Base-by-base conservation (phyloP, 495 filamentous ascomycete species). In the Penicillium coprophilum region DNA sequence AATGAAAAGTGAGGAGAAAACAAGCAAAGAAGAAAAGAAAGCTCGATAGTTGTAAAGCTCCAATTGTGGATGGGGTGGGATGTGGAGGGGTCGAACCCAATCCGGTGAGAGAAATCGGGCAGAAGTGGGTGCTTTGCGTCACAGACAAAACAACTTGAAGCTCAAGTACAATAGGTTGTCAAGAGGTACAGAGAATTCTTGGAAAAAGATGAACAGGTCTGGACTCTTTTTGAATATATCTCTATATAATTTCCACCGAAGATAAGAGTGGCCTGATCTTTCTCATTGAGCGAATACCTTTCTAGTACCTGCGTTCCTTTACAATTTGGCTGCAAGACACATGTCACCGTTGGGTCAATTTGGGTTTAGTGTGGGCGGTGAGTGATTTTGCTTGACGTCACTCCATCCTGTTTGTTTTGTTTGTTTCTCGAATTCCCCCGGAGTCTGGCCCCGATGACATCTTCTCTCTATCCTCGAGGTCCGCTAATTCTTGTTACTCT, bases 31-130 rank as follows among this genome's bases (percentile, higher is more conserved):
- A 56, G 24, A 61, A 50, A 24, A 40, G 50, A 54, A 54, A 41
- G 34, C 32, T 27, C 51, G 56, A 48, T 58, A 49, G 48, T 51
- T 57, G 47, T 39, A 55, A 31, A 56, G 50, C 38, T 49, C 52
- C 57, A 55, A 17, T 45, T 59, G 58, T 55, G 61, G 54, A 59
- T 45, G 46, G 46, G 46, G 54, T 48, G 51, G 53, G 58, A 58
- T 54, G 63, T 63, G 57, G 63, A 57, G 67, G 62, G 68, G 62
- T 66, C 54, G 54, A 60, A 59, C 57, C 58, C 63, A 64, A 67
- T 71, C 70, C 73, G 73, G 73, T 76, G 73, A 74, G 71, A 70
- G 62, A 76, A 76, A 74, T 46, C 46, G 52, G 50, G 66, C 65
- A 71, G 72, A 71, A 69, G 71, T 68, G 68, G 71, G 45, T 63